Conservation (phyloP, 2,329 filamentous ascomycete species). For the Byssochlamys sp. region DNA sequence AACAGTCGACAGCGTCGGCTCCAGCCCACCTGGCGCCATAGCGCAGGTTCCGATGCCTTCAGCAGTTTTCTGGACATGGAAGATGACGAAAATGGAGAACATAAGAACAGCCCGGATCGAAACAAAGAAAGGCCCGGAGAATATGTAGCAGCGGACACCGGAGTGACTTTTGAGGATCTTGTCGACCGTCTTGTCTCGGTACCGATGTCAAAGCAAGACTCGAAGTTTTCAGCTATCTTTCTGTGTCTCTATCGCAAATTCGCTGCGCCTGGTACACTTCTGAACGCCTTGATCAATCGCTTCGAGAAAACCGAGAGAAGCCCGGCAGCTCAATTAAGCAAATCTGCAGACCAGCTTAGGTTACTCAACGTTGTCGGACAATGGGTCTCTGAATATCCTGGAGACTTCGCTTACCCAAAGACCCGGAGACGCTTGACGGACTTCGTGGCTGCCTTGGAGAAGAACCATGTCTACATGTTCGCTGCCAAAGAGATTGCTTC, state of each 20-base stretch:
- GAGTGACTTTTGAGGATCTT: constrained; percentile 52
- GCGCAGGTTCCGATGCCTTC: constrained; percentile 33
- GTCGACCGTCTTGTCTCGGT: constrained; percentile 78
- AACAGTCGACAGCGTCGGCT: constrained; percentile 24
- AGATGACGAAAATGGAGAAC: constrained; percentile 28
- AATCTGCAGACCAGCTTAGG: constrained; percentile 70
- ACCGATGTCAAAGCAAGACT: constrained; percentile 75
- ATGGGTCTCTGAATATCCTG: constrained; percentile 84
- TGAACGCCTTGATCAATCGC: constrained; percentile 56
- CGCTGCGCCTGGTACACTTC: constrained; percentile 66
- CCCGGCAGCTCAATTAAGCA: constrained; percentile 62
- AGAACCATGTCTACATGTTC: constrained; percentile 70
- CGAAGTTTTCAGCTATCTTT: constrained; percentile 80
- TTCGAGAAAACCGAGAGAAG: constrained; percentile 66
- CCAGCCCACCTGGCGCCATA: constrained; percentile 29
- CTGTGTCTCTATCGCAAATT: constrained; percentile 92
- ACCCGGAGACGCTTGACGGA: constrained; percentile 63
- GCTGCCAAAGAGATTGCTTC: constrained; percentile 75
- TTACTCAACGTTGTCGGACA: constrained; percentile 75
- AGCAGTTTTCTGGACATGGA: constrained; percentile 35
- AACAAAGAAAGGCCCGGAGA: constrained; percentile 25
- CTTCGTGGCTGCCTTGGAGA: constrained; percentile 66
- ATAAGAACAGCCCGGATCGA: constrained; percentile 17
- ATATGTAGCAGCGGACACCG: constrained; percentile 25
- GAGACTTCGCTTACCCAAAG: constrained; percentile 73